Evolutionary conservation across 306 rosid genomes (phyloP).

Genomic region (Alnus rubra): DNA sequence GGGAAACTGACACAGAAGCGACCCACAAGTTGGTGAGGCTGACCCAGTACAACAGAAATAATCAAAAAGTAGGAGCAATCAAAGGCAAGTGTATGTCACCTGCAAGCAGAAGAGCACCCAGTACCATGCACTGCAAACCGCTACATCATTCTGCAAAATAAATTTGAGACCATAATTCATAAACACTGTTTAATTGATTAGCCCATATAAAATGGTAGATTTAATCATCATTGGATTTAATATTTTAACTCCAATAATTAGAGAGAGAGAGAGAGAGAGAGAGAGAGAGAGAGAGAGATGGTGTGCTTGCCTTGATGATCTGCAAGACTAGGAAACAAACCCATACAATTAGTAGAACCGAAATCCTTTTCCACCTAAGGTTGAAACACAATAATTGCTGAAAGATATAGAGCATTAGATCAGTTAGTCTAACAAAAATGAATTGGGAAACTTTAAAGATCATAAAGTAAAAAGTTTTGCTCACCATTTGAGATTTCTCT

Average conservation of each 20-base stretch:
- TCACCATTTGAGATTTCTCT: slow-evolving; percentile 59
- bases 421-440: slow-evolving; percentile 4
- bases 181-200: no score
- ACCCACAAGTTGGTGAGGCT: background rate
- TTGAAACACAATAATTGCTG: slow-evolving; percentile 71
- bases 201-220: no score
- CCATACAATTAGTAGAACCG: slow-evolving; percentile 58
- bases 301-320: slow-evolving; percentile 61
- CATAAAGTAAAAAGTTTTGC: slow-evolving; percentile 10
- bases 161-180: background rate
- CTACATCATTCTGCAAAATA: slow-evolving; percentile 57
- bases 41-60: background rate
- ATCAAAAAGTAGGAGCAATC: slow-evolving; percentile 1
- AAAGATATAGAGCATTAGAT: background rate
- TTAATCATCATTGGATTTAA: no score
- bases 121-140: slow-evolving; percentile 65
- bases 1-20: slow-evolving; percentile 58
- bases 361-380: slow-evolving; percentile 66
- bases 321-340: slow-evolving; percentile 64
- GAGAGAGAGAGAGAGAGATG: slow-evolving; percentile 5
- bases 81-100: slow-evolving; percentile 41
- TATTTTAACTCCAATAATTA: no score
- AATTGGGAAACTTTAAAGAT: background rate
- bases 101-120: slow-evolving; percentile 81
- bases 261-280: no score